Percentiles rank a stretch among this genome's conserved stretches.
Evolutionary conservation across 2,329 filamentous ascomycete species (phyloP).

Genomic region (Plectosphaerella cucumerina): DNA sequence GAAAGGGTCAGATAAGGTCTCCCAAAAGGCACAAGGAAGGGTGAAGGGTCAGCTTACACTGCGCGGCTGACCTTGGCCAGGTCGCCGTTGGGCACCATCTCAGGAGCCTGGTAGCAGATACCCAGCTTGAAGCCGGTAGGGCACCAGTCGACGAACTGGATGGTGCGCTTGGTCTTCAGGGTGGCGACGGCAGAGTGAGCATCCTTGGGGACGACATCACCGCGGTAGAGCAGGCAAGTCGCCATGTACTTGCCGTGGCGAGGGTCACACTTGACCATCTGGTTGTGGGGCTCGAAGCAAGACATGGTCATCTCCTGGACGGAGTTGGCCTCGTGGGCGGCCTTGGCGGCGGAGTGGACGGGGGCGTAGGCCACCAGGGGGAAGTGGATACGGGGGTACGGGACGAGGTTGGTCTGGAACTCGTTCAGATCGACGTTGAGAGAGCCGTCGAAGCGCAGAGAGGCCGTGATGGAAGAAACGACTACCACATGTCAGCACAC

Average conservation of each 20-base stretch:
- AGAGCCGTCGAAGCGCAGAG: constrained; percentile 95
- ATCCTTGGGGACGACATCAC: constrained; percentile 96
- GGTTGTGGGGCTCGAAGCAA: constrained; percentile 99
- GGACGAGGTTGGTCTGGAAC: constrained; percentile 99
- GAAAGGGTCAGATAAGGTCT: not conserved
- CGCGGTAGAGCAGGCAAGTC: constrained; percentile 95
- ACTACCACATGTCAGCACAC: constrained; percentile 48
- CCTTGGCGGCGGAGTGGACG: constrained; percentile 91
- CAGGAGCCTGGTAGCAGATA: constrained; percentile 98
- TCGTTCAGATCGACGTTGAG: constrained; percentile 99
- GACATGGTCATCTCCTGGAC: constrained; percentile 98
- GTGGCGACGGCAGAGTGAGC: constrained; percentile 88
- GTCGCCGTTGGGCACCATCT: constrained; percentile 94
- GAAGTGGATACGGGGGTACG: constrained; percentile 99
- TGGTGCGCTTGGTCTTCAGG: constrained; percentile 98
- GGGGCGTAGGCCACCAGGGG: constrained; percentile 94
- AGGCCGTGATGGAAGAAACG: constrained; percentile 96
- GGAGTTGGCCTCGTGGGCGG: constrained; percentile 95
- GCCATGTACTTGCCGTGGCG: constrained; percentile 99
- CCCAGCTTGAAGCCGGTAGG: constrained; percentile 99
- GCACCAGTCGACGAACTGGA: constrained; percentile 99
- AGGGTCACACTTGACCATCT: constrained; percentile 99
- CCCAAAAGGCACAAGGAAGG: not conserved
- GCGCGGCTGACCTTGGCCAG: constrained; percentile 97
- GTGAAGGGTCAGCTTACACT: constrained; percentile 77